Evolutionary conservation across 805 yeast species (phyloP).

Genomic region (Nakazawaea laoshanensis): DNA sequence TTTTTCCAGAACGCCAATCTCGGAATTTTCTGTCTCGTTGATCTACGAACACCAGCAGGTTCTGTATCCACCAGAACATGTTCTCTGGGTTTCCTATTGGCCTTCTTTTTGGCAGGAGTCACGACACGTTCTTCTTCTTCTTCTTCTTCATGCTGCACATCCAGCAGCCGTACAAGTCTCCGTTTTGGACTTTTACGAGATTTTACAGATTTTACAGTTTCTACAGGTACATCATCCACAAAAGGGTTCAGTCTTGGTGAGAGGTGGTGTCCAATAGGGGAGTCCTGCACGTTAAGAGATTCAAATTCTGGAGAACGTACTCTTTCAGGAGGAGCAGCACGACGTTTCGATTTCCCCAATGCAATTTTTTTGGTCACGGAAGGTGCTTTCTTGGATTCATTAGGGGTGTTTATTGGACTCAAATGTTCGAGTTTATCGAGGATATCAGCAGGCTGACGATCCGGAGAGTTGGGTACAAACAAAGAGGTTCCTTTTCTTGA

Average conservation of each 20-base stretch:
- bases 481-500: conserved; percentile 4
- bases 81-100: too few species aligned
- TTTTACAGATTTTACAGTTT: not conserved
- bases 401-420: conserved; percentile 11
- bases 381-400: conserved; percentile 10
- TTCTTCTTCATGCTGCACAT: too few species aligned
- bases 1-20: conserved; percentile 84
- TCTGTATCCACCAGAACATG: too few species aligned
- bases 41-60: conserved; percentile 40
- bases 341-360: conserved; percentile 14
- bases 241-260: too few species aligned
- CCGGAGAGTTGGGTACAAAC: conserved; percentile 8
- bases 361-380: conserved; percentile 27
- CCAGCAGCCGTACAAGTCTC: not conserved
- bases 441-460: conserved; percentile 3
- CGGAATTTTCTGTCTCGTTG: conserved; percentile 55
- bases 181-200: not conserved
- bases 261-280: too few species aligned
- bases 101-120: too few species aligned
- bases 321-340: not conserved
- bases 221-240: conserved; percentile 10
- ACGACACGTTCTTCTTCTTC: too few species aligned
- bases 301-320: too few species aligned
- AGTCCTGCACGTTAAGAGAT: too few species aligned
- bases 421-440: conserved; percentile 11